Evolutionary conservation across 805 yeast species (phyloP).

Genomic region (Candida coleopterorum): DNA sequence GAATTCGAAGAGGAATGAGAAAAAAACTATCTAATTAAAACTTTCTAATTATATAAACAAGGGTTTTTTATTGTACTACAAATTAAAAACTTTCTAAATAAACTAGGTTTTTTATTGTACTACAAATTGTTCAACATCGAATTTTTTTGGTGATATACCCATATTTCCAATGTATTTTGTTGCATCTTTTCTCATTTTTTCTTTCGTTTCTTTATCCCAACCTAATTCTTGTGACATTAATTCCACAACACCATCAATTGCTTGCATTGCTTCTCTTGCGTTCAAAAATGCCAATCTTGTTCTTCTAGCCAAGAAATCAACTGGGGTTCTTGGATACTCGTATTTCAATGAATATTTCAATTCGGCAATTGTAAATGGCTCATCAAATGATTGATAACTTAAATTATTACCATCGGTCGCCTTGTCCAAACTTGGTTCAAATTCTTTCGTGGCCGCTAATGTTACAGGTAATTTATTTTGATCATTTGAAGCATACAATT

Average conservation of each 20-base stretch:
- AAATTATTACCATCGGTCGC: slow-evolving; percentile 31
- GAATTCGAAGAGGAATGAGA: slow-evolving; percentile 41
- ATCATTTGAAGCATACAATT: slow-evolving; percentile 47
- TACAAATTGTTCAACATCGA: slow-evolving; percentile 20
- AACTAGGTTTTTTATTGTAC: slow-evolving; percentile 16
- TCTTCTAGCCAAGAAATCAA: slow-evolving; percentile 90
- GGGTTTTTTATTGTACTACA: too few relatives aligned
- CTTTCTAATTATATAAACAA: not conserved
- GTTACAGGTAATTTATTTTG: slow-evolving; percentile 61
- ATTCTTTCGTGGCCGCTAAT: slow-evolving; percentile 40
- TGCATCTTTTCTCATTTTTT: slow-evolving; percentile 48
- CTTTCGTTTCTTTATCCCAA: slow-evolving; percentile 64
- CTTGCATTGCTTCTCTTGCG: slow-evolving; percentile 73
- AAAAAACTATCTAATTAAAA: not conserved
- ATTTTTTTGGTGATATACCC: slow-evolving; percentile 39
- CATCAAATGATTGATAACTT: slow-evolving; percentile 52
- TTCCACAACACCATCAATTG: slow-evolving; percentile 81
- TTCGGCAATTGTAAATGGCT: slow-evolving; percentile 90
- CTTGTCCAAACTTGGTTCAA: slow-evolving; percentile 23
- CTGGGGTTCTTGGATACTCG: slow-evolving; percentile 84
- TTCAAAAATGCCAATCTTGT: slow-evolving; percentile 89
- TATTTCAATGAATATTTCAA: slow-evolving; percentile 72
- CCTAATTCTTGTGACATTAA: slow-evolving; percentile 75
- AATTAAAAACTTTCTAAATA: too few relatives aligned
- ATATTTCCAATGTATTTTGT: slow-evolving; percentile 56